phyloP scores from a whole-genome alignment of 441 rosid species.

The Pelargonium fulgidum region DNA sequence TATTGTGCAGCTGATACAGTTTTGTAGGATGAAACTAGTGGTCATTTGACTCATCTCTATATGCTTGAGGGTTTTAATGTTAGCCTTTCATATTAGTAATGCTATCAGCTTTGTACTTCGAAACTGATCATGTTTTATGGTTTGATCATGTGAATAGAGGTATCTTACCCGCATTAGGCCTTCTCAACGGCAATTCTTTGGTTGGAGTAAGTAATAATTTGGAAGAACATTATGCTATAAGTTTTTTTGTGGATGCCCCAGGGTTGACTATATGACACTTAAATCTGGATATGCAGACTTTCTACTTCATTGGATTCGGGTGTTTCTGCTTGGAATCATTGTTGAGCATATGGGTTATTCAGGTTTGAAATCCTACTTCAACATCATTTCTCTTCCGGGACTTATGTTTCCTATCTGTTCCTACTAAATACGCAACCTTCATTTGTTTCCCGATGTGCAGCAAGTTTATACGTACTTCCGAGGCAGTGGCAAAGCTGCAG shows the following conservation, averaged over 20 bases:
- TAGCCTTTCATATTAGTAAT: neutral
- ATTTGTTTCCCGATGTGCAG: conserved; percentile 37
- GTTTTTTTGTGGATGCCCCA: too few relatives aligned
- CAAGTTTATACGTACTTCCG: conserved; percentile 98
- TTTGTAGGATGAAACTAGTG: too few relatives aligned
- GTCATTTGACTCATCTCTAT: neutral
- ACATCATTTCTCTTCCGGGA: neutral
- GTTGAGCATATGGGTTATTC: conserved; percentile 95
- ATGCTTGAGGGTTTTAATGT: too few relatives aligned
- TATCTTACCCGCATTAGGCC: conserved; percentile 82
- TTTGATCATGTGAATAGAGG: conserved; percentile 57
- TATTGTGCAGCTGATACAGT: neutral
- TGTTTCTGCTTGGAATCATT: conserved; percentile 67
- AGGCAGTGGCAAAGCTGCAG: conserved; percentile 92
- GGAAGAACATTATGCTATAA: neutral
- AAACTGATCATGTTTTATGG: conserved; percentile 20
- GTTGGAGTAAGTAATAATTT: conserved; percentile 58
- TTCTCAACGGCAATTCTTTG: conserved; percentile 39
- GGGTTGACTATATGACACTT: neutral
- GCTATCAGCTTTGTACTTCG: conserved; percentile 7
- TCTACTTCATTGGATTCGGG: conserved; percentile 85
- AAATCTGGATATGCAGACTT: conserved; percentile 42
- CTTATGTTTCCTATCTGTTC: neutral
- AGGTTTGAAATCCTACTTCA: conserved; percentile 41
- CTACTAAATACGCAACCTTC: neutral